phyloP scores from a whole-genome alignment of 768 basidiomycete genomes.

The Glaciozyma martinii region DNA sequence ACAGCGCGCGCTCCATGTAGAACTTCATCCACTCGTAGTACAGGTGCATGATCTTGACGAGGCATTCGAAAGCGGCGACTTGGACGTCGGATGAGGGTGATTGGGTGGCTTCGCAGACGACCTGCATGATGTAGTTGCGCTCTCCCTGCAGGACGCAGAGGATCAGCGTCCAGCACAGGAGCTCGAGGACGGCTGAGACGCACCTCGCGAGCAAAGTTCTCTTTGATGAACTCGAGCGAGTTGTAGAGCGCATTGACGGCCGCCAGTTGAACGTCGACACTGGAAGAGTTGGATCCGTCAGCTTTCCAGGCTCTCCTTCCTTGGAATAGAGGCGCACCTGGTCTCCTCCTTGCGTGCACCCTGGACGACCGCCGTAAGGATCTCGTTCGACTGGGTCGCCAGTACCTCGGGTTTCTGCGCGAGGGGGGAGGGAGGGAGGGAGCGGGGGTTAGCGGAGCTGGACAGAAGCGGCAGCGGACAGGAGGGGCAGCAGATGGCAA shows the following conservation, averaged over 20 bases:
- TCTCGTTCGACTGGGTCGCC: slow-evolving; percentile 83
- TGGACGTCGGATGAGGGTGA: slow-evolving; percentile 69
- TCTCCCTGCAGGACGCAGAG: slow-evolving; percentile 59
- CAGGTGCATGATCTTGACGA: slow-evolving; percentile 91
- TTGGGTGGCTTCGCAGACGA: slow-evolving; percentile 96
- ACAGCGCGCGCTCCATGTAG: slow-evolving; percentile 98
- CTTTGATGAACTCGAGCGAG: slow-evolving; percentile 92
- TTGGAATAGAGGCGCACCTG: slow-evolving; percentile 34
- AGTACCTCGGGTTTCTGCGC: slow-evolving; percentile 84
- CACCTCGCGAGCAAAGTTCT: slow-evolving; percentile 96
- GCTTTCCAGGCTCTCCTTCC: neutral
- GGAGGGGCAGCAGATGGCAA: neutral
- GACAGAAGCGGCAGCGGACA: neutral
- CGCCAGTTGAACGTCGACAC: slow-evolving; percentile 79
- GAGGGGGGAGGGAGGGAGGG: slow-evolving; percentile 1
- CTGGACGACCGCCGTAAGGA: slow-evolving; percentile 94
- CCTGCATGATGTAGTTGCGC: slow-evolving; percentile 99
- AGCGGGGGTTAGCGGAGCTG: slow-evolving; percentile 7
- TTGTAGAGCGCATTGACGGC: slow-evolving; percentile 89
- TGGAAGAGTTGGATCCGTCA: neutral
- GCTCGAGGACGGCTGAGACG: slow-evolving; percentile 35
- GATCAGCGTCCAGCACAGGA: neutral
- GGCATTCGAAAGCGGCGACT: slow-evolving; percentile 89
- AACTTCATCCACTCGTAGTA: slow-evolving; percentile 99
- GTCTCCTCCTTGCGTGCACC: slow-evolving; percentile 94